phyloP scores from a whole-genome alignment of 2,329 filamentous ascomycete species.

The Hortaea werneckii region DNA sequence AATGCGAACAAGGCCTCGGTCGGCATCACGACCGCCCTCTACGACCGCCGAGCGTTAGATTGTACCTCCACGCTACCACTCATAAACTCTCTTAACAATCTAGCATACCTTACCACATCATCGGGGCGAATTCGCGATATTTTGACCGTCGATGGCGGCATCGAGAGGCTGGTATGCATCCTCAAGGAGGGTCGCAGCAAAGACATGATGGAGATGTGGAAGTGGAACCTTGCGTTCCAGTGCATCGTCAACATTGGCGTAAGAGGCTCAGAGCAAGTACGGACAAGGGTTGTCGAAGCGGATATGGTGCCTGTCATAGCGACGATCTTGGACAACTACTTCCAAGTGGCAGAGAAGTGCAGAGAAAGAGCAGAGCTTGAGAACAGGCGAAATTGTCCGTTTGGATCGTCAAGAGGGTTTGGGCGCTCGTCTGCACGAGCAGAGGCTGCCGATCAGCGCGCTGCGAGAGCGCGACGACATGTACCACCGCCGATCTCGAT shows the following conservation, averaged over 20 bases:
- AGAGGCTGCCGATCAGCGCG: constrained; percentile 28
- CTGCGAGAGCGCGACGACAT: constrained; percentile 53
- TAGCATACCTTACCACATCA: constrained; percentile 95
- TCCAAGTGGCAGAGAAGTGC: constrained; percentile 88
- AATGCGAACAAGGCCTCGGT: constrained; percentile 99
- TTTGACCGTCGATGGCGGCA: constrained; percentile 94
- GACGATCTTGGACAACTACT: constrained; percentile 96
- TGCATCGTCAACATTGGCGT: constrained; percentile 99
- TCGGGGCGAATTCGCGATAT: constrained; percentile 97
- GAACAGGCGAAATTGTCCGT: constrained; percentile 47
- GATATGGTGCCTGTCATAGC: constrained; percentile 99
- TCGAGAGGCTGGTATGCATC: constrained; percentile 93
- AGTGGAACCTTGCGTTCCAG: constrained; percentile 98
- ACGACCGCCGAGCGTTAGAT: constrained; percentile 92
- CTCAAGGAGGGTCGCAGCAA: constrained; percentile 94
- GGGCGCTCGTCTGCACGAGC: constrained; percentile 28
- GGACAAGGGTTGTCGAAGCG: constrained; percentile 91
- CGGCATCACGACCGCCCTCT: constrained; percentile 95
- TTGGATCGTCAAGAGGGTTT: constrained; percentile 26
- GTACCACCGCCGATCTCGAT: constrained; percentile 80
- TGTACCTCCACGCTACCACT: constrained; percentile 95
- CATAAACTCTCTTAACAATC: constrained; percentile 98
- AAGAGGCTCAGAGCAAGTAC: constrained; percentile 83
- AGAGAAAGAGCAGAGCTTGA: constrained; percentile 78
- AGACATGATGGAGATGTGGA: constrained; percentile 99